These are phyloP conservation scores for Alternaria infectoria DNA, from an alignment of 2,329 filamentous ascomycete species.

Conservation along the genomic window DNA sequence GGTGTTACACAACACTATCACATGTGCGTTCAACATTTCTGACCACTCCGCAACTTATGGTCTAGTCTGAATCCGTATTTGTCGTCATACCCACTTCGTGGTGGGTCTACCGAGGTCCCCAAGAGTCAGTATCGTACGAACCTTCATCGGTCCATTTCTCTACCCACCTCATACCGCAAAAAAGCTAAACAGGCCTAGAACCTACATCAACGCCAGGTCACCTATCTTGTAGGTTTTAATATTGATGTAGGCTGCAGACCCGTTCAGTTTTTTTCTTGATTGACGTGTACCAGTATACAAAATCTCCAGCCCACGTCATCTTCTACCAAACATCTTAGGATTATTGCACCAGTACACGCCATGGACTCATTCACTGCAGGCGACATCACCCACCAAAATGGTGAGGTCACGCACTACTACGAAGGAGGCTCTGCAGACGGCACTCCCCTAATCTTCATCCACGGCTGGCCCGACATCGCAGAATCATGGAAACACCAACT, in stretches of 20 bases:
- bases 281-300: background rate
- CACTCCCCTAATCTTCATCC: slow-evolving; percentile 33
- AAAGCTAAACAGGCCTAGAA: no score
- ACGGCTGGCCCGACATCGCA: slow-evolving; percentile 47
- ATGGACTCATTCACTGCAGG: slow-evolving; percentile 24
- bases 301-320: background rate
- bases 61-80: background rate
- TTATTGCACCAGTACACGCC: background rate
- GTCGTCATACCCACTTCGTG: background rate
- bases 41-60: background rate
- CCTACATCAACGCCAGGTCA: no score
- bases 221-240: no score
- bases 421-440: slow-evolving; percentile 29
- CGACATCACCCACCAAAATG: slow-evolving; percentile 28
- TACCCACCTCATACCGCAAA: no score
- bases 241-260: no score
- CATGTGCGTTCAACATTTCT: background rate
- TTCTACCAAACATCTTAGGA: background rate
- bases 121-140: background rate
- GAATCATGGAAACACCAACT: slow-evolving; percentile 47
- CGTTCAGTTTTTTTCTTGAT: no score
- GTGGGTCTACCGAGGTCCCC: background rate
- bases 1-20: background rate
- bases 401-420: slow-evolving; percentile 32
- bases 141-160: background rate